Percentiles rank a stretch among this genome's conserved stretches.
Evolutionary conservation across 129 eudicot species (phyloP).

Genomic region (Erigeron canadensis): DNA sequence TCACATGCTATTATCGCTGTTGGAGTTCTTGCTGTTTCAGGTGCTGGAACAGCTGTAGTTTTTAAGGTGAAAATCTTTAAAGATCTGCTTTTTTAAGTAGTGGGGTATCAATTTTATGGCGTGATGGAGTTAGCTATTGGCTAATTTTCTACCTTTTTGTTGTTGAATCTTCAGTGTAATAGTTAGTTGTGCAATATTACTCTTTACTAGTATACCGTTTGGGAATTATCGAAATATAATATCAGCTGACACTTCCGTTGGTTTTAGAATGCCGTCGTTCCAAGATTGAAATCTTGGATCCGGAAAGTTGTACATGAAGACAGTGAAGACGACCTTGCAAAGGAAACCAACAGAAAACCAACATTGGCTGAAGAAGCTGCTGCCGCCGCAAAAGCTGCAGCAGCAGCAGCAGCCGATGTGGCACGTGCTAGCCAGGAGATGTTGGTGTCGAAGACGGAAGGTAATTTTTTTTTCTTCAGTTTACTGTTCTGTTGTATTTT

Average conservation of each 20-base stretch:
- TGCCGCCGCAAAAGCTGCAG: conserved; percentile 90
- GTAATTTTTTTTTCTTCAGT: conserved; percentile 29
- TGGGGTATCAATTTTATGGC: background rate
- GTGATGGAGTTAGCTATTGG: background rate
- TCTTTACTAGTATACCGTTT: background rate
- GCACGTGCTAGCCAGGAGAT: conserved; percentile 89
- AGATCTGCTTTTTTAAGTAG: conserved; percentile 1
- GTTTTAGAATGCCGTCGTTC: conserved; percentile 65
- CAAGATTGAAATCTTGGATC: conserved; percentile 92
- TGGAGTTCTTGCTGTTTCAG: conserved; percentile 76
- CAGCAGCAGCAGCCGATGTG: conserved; percentile 89
- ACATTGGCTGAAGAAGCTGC: conserved; percentile 86
- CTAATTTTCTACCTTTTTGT: conserved; percentile 10
- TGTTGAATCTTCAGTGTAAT: background rate
- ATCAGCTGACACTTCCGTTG: conserved; percentile 1
- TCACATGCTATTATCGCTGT: conserved; percentile 79
- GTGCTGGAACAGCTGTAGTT: conserved; percentile 89
- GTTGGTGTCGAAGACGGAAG: conserved; percentile 69
- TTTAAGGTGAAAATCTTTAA: conserved; percentile 52
- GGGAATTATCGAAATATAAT: background rate
- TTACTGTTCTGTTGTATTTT: background rate
- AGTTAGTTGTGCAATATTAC: background rate
- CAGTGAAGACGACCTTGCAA: conserved; percentile 47
- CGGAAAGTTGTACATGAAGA: conserved; percentile 74
- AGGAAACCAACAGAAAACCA: conserved; percentile 47